Percentiles rank a stretch among this genome's conserved stretches.
These are phyloP conservation scores for Paratinospora sagittata DNA, from an alignment of 164 flowering plant species.

Conservation along the genomic window DNA sequence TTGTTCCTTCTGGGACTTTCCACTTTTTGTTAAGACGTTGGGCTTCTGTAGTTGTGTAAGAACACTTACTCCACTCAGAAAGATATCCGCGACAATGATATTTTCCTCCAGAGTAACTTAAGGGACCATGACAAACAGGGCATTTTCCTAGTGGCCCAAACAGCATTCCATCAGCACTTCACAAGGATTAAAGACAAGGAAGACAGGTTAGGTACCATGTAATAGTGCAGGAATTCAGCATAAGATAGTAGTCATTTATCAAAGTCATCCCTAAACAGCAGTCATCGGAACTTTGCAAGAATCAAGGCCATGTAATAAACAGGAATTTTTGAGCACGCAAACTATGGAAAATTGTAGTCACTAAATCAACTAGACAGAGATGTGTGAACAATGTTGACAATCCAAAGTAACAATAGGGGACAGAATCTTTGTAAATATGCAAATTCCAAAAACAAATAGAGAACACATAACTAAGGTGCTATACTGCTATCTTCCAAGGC, in stretches of 20 bases:
- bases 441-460: background rate
- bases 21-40: slow-evolving; percentile 69
- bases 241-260: background rate
- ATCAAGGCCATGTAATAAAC: background rate
- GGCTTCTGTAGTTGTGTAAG: slow-evolving; percentile 65
- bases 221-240: background rate
- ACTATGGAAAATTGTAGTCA: no score
- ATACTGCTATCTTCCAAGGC: background rate
- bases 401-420: background rate
- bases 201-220: background rate
- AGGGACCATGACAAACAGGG: slow-evolving; percentile 65
- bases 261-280: slow-evolving; percentile 61
- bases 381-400: background rate
- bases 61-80: slow-evolving; percentile 94
- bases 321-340: background rate
- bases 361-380: background rate
- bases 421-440: background rate
- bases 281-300: slow-evolving; percentile 68
- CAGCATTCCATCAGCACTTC: slow-evolving; percentile 92
- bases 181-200: slow-evolving; percentile 9
- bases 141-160: slow-evolving; percentile 84
- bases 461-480: background rate
- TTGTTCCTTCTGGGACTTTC: slow-evolving; percentile 74
- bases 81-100: slow-evolving; percentile 77
- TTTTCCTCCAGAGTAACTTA: slow-evolving; percentile 62